A percentile compares a stretch with the other conserved stretches of the same genome.
Conservation (phyloP, 139 green algal genomes). For the Penium margaritaceum region DNA sequence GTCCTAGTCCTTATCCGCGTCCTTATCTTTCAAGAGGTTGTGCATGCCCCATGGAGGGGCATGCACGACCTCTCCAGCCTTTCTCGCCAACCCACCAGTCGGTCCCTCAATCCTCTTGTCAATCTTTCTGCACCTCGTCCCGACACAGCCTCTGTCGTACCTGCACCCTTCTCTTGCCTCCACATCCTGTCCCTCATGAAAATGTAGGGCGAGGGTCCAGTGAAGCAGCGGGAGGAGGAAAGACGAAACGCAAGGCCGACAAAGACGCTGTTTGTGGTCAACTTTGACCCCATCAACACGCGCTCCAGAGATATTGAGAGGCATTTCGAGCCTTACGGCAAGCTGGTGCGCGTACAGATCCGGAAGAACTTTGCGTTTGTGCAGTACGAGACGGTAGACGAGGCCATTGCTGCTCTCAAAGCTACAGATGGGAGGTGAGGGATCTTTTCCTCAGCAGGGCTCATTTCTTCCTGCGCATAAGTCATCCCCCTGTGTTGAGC, state of each 20-base stretch:
- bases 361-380: constrained; percentile 50
- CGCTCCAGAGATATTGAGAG: constrained; percentile 26
- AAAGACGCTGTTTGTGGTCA: constrained; percentile 48
- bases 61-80: no score
- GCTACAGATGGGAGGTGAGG: constrained; percentile 32
- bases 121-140: no score
- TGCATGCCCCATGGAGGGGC: no score
- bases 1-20: no score
- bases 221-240: constrained; percentile 36
- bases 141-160: no score
- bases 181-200: no score
- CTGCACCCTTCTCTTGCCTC: no score
- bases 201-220: constrained; percentile 23
- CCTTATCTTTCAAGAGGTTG: no score
- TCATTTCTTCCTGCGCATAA: background rate
- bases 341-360: constrained; percentile 40
- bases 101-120: no score
- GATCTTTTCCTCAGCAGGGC: background rate
- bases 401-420: constrained; percentile 33
- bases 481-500: background rate
- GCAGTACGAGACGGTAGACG: constrained; percentile 38
- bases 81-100: no score
- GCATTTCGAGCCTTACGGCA: constrained; percentile 37
- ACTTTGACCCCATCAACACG: constrained; percentile 43
- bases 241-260: constrained; percentile 14